Evolutionary conservation across 2,329 filamentous ascomycete species (phyloP), one percentile per base, ranked within the genome.

Genomic region (Verticillium longisporum): DNA sequence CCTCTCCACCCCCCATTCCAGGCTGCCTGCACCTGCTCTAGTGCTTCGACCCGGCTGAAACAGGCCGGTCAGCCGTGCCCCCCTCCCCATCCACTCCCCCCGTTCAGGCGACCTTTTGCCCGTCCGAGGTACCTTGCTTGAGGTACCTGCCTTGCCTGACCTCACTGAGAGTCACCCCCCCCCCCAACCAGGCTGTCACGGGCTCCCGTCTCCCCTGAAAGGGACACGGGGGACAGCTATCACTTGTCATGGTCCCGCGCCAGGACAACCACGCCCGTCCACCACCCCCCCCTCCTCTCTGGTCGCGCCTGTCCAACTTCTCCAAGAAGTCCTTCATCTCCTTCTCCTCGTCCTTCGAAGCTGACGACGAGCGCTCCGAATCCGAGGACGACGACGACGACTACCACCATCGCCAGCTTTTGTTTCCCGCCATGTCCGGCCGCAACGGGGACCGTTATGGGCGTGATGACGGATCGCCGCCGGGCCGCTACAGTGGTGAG

Each of bases 401-500:
- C n/a, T 26, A 18, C 37, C 65, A 63, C 21, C 56, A 55, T 54
- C 36, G 36, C 36, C 36, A 37, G 36, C 15, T 41, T 41, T 56
- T 66, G 66, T n/a, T 67, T 69, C 58, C 73, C 67, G 33, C 37
- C 37, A 58, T 58, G 56, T 53, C 37, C 32, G 45, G 57, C 38
- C 41, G 37, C 6, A 18, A 18, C 57, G 57, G 57, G 26, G 66
- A 70, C 65, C 68, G 67, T 63, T 73, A 71, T 64, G 72, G 72
- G 67, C 72, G 77, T 65, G 32, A 68, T 68, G 61, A 78, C 77
- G 73, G 76, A 71, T n/a, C 64, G 72, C 72, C 68, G 72, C 77
- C 65, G 68, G 72, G 65, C 76, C 72, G 62, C 61, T 97, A 96
- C 73, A 81, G 82, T 2, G 92, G 90, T 64, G 92, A 98, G 73